Conservation (phyloP, 164 flowering plant genomes). For the Tinospora cordifolia region DNA sequence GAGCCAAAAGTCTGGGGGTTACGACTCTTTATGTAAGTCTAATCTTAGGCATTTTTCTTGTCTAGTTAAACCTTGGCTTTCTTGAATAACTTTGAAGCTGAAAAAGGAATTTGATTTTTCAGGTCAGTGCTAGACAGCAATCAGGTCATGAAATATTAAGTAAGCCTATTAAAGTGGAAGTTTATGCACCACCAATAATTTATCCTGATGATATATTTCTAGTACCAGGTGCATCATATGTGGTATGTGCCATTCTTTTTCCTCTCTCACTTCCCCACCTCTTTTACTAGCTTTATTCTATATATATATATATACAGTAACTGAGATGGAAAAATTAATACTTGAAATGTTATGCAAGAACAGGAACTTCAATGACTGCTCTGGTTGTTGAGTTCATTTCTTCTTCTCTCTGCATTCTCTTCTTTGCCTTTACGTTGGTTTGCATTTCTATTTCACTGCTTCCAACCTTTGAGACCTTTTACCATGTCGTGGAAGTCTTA, state of each 20-base stretch:
- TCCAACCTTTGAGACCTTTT: not conserved
- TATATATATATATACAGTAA: too few species aligned
- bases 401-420: not conserved
- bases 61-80: not conserved
- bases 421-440: not conserved
- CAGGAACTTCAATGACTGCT: not conserved
- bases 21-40: conserved; percentile 68
- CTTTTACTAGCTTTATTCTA: too few species aligned
- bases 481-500: not conserved
- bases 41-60: not conserved
- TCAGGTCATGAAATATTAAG: conserved; percentile 74
- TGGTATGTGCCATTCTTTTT: conserved; percentile 37
- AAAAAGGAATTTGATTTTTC: conserved; percentile 18
- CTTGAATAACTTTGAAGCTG: conserved; percentile 4
- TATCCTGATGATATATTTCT: conserved; percentile 64
- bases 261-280: not conserved
- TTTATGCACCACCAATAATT: conserved; percentile 66
- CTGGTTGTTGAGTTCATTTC: not conserved
- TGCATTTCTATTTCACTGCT: conserved; percentile 1
- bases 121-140: conserved; percentile 67
- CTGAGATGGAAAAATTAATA: too few species aligned
- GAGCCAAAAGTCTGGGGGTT: conserved; percentile 53
- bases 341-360: too few species aligned
- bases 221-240: conserved; percentile 80
- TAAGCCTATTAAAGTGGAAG: conserved; percentile 64